Evolutionary conservation across 2,329 filamentous ascomycete genomes (phyloP).

Genomic region (Emmonsiellopsis sp.): DNA sequence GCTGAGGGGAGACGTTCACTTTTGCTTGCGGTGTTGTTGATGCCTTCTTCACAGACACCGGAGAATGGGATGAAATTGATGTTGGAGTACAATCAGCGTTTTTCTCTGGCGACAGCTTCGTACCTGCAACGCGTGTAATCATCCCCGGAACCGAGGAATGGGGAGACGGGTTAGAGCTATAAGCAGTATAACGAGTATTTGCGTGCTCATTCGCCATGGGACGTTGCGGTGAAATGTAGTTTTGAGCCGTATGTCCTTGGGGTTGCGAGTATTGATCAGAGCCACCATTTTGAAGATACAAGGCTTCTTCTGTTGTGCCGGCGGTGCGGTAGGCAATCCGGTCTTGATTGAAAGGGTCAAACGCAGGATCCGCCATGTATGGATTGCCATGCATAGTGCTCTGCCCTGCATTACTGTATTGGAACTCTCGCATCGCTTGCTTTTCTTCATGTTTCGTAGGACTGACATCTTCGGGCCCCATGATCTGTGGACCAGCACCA

Average conservation of each 20-base stretch:
- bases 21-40: background rate
- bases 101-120: background rate
- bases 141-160: background rate
- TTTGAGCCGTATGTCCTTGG: background rate
- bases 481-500: slow-evolving; percentile 5
- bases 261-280: no score
- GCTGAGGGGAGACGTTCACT: background rate
- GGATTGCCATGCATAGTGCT: background rate
- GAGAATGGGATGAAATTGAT: background rate
- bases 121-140: background rate
- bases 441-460: slow-evolving; percentile 14
- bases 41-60: background rate
- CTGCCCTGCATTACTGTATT: slow-evolving; percentile 1
- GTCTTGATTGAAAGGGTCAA: background rate
- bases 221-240: background rate
- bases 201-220: background rate
- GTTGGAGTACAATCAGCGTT: background rate
- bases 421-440: background rate
- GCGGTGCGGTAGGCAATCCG: background rate
- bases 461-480: slow-evolving; percentile 12
- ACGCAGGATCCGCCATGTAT: background rate
- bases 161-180: background rate
- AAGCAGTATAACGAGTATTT: background rate
- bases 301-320: background rate
- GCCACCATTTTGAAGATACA: no score